Conservation (phyloP, 75 land plant genomes). For the Selaginella moellendorffii region DNA sequence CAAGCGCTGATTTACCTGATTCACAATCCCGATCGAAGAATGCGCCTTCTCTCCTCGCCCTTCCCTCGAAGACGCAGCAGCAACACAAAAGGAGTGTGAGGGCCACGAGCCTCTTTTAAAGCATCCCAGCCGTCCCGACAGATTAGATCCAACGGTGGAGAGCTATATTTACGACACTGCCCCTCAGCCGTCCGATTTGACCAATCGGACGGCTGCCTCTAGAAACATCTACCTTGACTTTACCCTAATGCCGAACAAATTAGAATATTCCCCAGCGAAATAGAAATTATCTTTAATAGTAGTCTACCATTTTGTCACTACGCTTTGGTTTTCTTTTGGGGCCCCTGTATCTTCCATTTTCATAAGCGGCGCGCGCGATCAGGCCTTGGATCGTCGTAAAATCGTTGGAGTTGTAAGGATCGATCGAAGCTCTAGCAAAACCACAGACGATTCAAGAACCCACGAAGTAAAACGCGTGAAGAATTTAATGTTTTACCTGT, state of each 20-base stretch:
- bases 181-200: no score
- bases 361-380: constrained; percentile 55
- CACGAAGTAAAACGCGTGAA: constrained; percentile 13
- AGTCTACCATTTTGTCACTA: constrained; percentile 51
- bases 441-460: neutral
- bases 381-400: constrained; percentile 51
- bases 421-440: neutral
- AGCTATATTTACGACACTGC: no score
- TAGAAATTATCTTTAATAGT: neutral
- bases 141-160: neutral
- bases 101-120: neutral
- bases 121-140: neutral
- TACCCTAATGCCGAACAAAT: no score
- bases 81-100: neutral
- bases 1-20: no score
- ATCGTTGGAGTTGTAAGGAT: constrained; percentile 39
- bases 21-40: no score
- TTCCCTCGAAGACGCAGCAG: constrained; percentile 2
- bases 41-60: no score
- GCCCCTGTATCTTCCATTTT: constrained; percentile 65
- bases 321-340: constrained; percentile 30
- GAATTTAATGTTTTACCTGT: constrained; percentile 44
- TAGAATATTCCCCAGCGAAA: no score
- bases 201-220: no score
- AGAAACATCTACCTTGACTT: no score